Evolutionary conservation across 2,329 filamentous ascomycete genomes (phyloP).

Genomic region (Cladophialophora immunda): DNA sequence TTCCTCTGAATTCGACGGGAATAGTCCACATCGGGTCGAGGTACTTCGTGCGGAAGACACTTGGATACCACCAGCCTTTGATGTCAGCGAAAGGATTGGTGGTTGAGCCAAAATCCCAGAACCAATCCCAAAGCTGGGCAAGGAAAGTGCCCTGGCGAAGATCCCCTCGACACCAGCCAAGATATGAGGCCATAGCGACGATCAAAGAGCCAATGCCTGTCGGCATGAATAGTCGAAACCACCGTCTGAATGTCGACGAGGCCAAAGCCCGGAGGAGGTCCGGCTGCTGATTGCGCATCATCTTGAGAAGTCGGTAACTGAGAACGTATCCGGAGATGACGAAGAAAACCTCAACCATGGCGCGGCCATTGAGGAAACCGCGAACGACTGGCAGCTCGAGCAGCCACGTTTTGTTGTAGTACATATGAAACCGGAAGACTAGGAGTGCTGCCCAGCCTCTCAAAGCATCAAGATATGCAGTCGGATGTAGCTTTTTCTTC

Average conservation of each 20-base stretch:
- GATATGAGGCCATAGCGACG: conserved; percentile 19
- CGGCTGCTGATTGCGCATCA: conserved; percentile 30
- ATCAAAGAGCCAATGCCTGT: conserved; percentile 25
- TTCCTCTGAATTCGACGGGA: conserved; percentile 56
- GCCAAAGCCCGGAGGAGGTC: conserved; percentile 25
- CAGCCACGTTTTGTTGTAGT: conserved; percentile 31
- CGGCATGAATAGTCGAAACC: conserved; percentile 46
- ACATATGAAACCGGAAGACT: conserved; percentile 31
- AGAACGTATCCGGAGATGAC: conserved; percentile 59
- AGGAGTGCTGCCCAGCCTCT: conserved; percentile 42
- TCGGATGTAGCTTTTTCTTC: conserved; percentile 34
- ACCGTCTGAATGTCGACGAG: conserved; percentile 54
- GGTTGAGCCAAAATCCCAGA: conserved; percentile 26
- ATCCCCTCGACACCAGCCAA: conserved; percentile 27
- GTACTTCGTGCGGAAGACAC: conserved; percentile 30
- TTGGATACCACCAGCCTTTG: conserved; percentile 28
- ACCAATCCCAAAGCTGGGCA: conserved; percentile 36
- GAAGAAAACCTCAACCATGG: conserved; percentile 57
- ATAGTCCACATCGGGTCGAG: conserved; percentile 51
- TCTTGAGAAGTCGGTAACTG: conserved; percentile 50
- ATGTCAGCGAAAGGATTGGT: conserved; percentile 33
- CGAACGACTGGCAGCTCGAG: conserved; percentile 29
- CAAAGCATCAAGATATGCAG: conserved; percentile 43
- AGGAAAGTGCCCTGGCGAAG: conserved; percentile 14
- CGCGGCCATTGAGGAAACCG: conserved; percentile 33